Evolutionary conservation across 148 eudicot species (phyloP).

Genomic region (Simmondsia chinensis): DNA sequence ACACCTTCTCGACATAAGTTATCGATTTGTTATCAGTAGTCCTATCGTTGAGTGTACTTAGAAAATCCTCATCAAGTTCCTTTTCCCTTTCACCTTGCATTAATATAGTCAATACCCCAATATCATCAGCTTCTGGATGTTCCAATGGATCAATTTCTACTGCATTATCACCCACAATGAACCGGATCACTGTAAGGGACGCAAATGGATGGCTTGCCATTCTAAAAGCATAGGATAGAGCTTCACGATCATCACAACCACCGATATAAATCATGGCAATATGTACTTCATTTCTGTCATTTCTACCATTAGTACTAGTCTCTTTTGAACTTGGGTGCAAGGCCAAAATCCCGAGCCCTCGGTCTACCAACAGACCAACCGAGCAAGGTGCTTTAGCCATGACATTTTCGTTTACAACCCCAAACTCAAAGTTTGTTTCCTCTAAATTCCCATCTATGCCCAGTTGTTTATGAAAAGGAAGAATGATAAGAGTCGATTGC

Average conservation of each 20-base stretch:
- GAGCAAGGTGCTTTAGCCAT: constrained; percentile 25
- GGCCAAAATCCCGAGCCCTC: constrained; percentile 1
- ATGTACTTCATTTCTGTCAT: background rate
- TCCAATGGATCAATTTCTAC: background rate
- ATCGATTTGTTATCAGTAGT: background rate
- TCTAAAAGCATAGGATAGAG: constrained; percentile 26
- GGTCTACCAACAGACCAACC: constrained; percentile 18
- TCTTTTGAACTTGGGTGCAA: background rate
- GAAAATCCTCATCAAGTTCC: constrained; percentile 16
- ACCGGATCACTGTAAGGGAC: constrained; percentile 23
- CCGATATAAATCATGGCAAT: constrained; percentile 35
- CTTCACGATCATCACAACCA: constrained; percentile 51
- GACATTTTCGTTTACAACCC: too few relatives aligned
- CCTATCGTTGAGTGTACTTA: constrained; percentile 7
- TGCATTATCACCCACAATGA: constrained; percentile 13
- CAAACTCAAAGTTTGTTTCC: too few relatives aligned
- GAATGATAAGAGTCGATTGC: constrained; percentile 7
- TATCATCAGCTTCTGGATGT: background rate
- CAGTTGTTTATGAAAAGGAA: too few relatives aligned
- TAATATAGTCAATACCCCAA: background rate
- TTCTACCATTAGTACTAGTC: background rate
- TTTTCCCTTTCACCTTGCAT: constrained; percentile 21
- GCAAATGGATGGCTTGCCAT: constrained; percentile 20
- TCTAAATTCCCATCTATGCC: too few relatives aligned
- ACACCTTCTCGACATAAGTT: constrained; percentile 10